A percentile compares a stretch with the other conserved stretches of the same genome.
phyloP scores from a whole-genome alignment of 208 protist species.

The Leishmania martiniquensis region DNA sequence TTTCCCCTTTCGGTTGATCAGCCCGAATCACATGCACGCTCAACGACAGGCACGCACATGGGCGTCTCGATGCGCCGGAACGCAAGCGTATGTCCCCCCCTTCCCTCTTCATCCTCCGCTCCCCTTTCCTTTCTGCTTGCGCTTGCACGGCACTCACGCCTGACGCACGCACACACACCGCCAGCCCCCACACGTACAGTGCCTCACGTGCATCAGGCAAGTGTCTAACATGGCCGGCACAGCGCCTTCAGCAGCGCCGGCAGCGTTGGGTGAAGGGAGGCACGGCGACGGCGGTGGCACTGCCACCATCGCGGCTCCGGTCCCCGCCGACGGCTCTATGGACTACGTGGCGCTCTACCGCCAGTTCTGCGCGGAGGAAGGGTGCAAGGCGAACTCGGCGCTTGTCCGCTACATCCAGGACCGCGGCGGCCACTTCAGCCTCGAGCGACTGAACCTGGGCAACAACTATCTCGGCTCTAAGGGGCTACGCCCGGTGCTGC shows the following conservation, averaged over 20 bases:
- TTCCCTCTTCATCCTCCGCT: background rate
- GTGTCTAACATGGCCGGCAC: background rate
- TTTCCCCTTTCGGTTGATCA: background rate
- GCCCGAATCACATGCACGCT: background rate
- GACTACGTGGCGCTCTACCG: slow-evolving; percentile 72
- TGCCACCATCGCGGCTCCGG: slow-evolving; percentile 3
- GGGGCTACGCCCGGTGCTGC: slow-evolving; percentile 80
- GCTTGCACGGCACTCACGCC: background rate
- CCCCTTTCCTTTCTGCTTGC: background rate
- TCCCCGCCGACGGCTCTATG: slow-evolving; percentile 10
- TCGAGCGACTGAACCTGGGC: slow-evolving; percentile 56
- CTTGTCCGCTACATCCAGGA: slow-evolving; percentile 68
- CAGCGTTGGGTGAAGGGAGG: background rate
- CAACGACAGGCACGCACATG: slow-evolving; percentile 4
- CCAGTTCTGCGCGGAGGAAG: slow-evolving; percentile 74
- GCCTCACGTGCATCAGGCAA: background rate
- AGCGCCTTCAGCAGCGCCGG: slow-evolving; percentile 4
- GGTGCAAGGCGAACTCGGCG: slow-evolving; percentile 83
- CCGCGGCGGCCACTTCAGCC: slow-evolving; percentile 24
- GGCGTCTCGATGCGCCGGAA: background rate
- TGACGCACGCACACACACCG: background rate
- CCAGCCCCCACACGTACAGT: background rate
- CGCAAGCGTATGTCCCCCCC: background rate
- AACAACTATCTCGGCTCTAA: slow-evolving; percentile 92
- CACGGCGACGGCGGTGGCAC: background rate